Evolutionary conservation across 1,284 basidiomycete genomes (phyloP).

Genomic region (Moesziomyces sp.): DNA sequence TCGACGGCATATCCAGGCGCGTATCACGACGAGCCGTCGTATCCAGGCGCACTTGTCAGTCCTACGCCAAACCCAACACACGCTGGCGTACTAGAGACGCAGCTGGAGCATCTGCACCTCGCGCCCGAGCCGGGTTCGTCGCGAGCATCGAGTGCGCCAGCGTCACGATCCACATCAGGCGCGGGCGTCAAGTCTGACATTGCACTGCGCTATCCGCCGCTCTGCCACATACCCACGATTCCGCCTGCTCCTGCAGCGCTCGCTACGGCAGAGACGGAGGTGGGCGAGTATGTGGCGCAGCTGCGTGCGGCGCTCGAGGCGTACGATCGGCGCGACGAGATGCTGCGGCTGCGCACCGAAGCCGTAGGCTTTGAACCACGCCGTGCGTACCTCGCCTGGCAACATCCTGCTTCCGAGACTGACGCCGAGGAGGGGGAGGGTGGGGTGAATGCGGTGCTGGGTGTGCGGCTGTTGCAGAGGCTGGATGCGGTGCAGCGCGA

Average conservation of each 20-base stretch:
- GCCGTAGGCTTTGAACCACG: constrained; percentile 49
- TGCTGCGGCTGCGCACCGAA: constrained; percentile 45
- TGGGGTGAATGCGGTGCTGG: constrained; percentile 35
- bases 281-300: constrained; percentile 17
- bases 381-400: constrained; percentile 37
- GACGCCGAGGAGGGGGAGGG: neutral
- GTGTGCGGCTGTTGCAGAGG: constrained; percentile 46
- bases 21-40: neutral
- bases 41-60: constrained; percentile 8
- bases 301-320: constrained; percentile 15
- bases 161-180: neutral
- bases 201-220: constrained; percentile 36
- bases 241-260: constrained; percentile 13
- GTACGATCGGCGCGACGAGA: constrained; percentile 38
- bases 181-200: constrained; percentile 17
- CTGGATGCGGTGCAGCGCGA: constrained; percentile 40
- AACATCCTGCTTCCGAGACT: neutral
- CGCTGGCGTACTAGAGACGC: constrained; percentile 9
- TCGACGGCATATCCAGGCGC: constrained; percentile 1
- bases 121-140: constrained; percentile 4
- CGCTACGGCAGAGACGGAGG: neutral
- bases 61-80: constrained; percentile 16
- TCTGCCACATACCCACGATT: constrained; percentile 17
- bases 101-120: constrained; percentile 15
- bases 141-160: neutral